Conservation (phyloP, 2,329 filamentous ascomycete genomes). For the Trichophyton schoenleinii region DNA sequence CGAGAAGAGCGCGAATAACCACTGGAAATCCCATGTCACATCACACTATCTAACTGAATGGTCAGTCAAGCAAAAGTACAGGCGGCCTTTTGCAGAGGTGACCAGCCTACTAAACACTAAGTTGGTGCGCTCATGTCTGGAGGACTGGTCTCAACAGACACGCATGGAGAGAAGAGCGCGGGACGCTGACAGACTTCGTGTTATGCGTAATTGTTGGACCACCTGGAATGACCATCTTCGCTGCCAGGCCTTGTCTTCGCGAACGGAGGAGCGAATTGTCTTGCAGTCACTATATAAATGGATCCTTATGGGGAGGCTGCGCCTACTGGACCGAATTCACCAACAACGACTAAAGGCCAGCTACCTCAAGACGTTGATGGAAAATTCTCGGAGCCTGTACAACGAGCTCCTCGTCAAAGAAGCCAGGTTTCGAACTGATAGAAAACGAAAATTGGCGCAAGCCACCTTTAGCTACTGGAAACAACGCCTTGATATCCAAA, state of each 20-base stretch:
- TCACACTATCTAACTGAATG: conserved; percentile 31
- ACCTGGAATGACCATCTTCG: conserved; percentile 51
- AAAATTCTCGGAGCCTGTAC: conserved; percentile 28
- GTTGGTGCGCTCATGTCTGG: conserved; percentile 36
- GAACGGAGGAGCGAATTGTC: conserved; percentile 44
- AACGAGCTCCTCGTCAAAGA: conserved; percentile 27
- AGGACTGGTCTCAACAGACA: conserved; percentile 38
- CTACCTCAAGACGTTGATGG: conserved; percentile 29
- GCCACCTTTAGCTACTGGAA: conserved; percentile 28
- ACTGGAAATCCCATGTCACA: conserved; percentile 23
- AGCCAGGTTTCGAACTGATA: conserved; percentile 23
- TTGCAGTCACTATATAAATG: conserved; percentile 48
- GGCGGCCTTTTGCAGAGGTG: conserved; percentile 31
- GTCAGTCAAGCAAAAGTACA: conserved; percentile 31
- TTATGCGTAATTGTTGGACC: conserved; percentile 47
- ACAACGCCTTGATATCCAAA: conserved; percentile 26
- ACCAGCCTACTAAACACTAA: conserved; percentile 34
- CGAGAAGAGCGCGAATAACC: conserved; percentile 22
- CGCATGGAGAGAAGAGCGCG: conserved; percentile 37
- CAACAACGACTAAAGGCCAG: conserved; percentile 30
- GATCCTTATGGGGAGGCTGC: conserved; percentile 41
- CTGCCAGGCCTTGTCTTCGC: conserved; percentile 38
- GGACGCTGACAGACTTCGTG: conserved; percentile 38
- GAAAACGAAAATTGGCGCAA: conserved; percentile 23
- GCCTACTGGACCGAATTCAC: conserved; percentile 28